Conservation (phyloP, 2,329 filamentous ascomycete species). For the Hymenoscyphus fraxineus region DNA sequence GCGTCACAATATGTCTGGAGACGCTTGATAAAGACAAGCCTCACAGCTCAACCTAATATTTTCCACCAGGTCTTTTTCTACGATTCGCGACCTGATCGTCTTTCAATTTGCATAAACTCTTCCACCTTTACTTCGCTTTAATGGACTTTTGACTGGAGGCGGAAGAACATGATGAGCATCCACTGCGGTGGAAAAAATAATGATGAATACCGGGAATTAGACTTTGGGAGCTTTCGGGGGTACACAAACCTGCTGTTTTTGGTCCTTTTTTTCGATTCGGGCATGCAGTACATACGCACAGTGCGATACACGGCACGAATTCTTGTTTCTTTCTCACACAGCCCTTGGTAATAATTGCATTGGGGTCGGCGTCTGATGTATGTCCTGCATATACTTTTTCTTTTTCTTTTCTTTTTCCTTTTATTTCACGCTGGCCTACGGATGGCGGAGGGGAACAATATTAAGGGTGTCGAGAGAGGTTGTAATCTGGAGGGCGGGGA, state of each 20-base stretch:
- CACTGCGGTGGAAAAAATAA: constrained; percentile 22
- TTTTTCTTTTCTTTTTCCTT: neutral
- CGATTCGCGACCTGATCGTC: constrained; percentile 25
- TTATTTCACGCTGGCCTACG: neutral
- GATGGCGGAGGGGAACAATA: neutral
- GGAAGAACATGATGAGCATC: constrained; percentile 15
- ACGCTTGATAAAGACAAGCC: constrained; percentile 25
- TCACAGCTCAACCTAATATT: constrained; percentile 31
- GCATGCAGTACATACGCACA: constrained; percentile 30
- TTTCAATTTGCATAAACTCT: constrained; percentile 32
- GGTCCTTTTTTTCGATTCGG: constrained; percentile 9
- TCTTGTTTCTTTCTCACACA: constrained; percentile 23
- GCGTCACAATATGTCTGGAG: constrained; percentile 27
- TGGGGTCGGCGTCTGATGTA: constrained; percentile 29
- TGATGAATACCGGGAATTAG: constrained; percentile 32
- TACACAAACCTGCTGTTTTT: constrained; percentile 24
- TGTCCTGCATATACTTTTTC: constrained; percentile 33
- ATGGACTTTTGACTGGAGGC: constrained; percentile 22
- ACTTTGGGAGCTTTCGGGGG: constrained; percentile 26
- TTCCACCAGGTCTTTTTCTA: constrained; percentile 23
- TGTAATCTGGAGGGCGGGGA: neutral
- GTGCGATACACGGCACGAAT: constrained; percentile 27
- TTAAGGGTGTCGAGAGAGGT: neutral
- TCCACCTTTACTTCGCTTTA: constrained; percentile 31
- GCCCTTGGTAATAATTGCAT: constrained; percentile 34